Conservation (phyloP, 2,329 filamentous ascomycete genomes). For the Alternaria viburni region DNA sequence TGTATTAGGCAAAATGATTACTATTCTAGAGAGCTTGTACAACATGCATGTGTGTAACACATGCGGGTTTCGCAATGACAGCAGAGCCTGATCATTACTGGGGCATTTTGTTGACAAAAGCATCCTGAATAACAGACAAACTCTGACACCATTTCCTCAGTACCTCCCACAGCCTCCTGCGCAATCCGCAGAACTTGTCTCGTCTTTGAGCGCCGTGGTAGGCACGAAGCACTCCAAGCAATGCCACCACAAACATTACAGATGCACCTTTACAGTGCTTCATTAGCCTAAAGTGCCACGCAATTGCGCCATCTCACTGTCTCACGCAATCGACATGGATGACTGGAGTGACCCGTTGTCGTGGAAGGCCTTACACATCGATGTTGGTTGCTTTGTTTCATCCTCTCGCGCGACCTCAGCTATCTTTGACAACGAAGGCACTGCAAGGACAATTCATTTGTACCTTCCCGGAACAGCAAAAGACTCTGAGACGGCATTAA, state of each 20-base stretch:
- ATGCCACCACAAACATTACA: not conserved
- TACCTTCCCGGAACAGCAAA: not conserved
- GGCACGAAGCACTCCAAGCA: constrained; percentile 5
- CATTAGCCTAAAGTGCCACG: constrained; percentile 12
- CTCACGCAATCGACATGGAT: constrained; percentile 1
- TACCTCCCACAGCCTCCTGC: too few relatives aligned
- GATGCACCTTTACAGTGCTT: not conserved
- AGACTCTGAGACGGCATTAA: not conserved
- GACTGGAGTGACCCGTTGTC: not conserved
- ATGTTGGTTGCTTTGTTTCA: not conserved
- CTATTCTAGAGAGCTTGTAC: not conserved
- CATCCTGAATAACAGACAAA: too few relatives aligned
- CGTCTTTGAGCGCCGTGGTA: too few relatives aligned
- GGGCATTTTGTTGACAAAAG: not conserved
- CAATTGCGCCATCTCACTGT: constrained; percentile 1
- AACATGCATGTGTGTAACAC: not conserved
- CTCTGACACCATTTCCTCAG: too few relatives aligned
- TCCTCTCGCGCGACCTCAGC: not conserved
- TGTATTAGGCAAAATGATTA: not conserved
- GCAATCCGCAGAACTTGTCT: too few relatives aligned
- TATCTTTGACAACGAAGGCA: not conserved
- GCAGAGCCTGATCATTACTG: not conserved
- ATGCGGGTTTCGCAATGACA: not conserved
- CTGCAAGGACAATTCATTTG: not conserved
- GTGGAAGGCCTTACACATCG: constrained; percentile 2